phyloP scores from a whole-genome alignment of 2,329 filamentous ascomycete species.

The Sphaerulina vaccinii region DNA sequence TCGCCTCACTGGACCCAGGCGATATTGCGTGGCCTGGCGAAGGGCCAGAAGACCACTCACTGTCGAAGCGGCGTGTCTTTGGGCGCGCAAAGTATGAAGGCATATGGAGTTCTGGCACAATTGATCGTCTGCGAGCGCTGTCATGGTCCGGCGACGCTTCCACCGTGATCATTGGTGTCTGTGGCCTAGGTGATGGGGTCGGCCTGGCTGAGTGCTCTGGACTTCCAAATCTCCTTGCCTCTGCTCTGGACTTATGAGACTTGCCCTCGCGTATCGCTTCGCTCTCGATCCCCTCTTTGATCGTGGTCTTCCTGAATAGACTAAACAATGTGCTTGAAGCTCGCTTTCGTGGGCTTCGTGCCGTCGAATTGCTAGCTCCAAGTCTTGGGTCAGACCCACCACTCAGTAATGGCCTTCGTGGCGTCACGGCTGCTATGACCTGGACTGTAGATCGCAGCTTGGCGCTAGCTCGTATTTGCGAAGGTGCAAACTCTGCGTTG shows the following conservation, averaged over 20 bases:
- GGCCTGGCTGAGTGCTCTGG: background rate
- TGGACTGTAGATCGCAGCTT: background rate
- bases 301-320: constrained; percentile 20
- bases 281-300: constrained; percentile 15
- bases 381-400: background rate
- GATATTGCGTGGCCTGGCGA: constrained; percentile 10
- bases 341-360: constrained; percentile 7
- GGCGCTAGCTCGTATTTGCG: constrained; percentile 1
- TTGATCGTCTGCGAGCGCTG: constrained; percentile 5
- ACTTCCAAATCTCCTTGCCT: background rate
- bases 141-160: constrained; percentile 8
- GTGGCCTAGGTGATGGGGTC: background rate
- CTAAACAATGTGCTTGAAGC: constrained; percentile 24
- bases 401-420: background rate
- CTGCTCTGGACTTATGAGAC: background rate
- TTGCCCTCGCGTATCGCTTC: background rate
- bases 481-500: constrained; percentile 23
- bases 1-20: background rate
- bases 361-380: background rate
- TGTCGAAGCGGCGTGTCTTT: constrained; percentile 11
- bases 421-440: background rate
- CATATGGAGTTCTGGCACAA: constrained; percentile 18
- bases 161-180: constrained; percentile 21
- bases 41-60: constrained; percentile 8
- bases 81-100: constrained; percentile 23